phyloP scores from a whole-genome alignment of 257 asterid species.

The Forsythia viridissima region DNA sequence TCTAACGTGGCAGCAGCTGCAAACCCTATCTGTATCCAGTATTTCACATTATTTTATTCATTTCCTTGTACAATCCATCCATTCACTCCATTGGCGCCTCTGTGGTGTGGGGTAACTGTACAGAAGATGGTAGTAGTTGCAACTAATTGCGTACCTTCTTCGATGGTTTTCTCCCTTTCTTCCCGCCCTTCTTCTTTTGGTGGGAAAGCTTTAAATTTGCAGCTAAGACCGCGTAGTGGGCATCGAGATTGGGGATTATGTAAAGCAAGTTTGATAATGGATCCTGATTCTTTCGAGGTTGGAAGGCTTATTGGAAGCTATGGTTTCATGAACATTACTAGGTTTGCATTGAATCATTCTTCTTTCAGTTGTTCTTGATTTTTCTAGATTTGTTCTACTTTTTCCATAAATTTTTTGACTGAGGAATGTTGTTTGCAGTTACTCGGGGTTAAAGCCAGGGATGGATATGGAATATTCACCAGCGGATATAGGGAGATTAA shows the following conservation, averaged over 20 bases:
- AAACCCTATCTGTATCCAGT: neutral
- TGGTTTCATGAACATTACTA: constrained; percentile 86
- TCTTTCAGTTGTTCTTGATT: neutral
- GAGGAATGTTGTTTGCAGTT: constrained; percentile 40
- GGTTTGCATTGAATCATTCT: constrained; percentile 38
- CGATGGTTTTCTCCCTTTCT: constrained; percentile 12
- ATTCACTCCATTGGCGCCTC: neutral
- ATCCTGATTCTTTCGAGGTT: constrained; percentile 75
- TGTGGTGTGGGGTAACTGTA: neutral
- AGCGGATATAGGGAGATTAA: constrained; percentile 55
- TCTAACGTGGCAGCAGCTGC: neutral
- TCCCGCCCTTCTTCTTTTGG: constrained; percentile 30
- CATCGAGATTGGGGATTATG: constrained; percentile 29
- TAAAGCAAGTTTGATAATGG: constrained; percentile 59
- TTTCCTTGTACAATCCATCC: neutral
- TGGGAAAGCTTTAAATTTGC: neutral
- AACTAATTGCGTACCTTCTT: constrained; percentile 25
- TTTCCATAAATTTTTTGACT: neutral
- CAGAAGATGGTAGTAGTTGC: constrained; percentile 24
- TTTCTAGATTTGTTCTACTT: neutral
- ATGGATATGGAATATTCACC: constrained; percentile 41
- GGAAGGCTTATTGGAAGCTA: constrained; percentile 85
- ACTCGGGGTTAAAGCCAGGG: constrained; percentile 65
- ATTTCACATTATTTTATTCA: neutral
- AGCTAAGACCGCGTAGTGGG: constrained; percentile 11